Evolutionary conservation across 2,329 filamentous ascomycete genomes (phyloP).

Genomic region (Metarhizium rileyi): DNA sequence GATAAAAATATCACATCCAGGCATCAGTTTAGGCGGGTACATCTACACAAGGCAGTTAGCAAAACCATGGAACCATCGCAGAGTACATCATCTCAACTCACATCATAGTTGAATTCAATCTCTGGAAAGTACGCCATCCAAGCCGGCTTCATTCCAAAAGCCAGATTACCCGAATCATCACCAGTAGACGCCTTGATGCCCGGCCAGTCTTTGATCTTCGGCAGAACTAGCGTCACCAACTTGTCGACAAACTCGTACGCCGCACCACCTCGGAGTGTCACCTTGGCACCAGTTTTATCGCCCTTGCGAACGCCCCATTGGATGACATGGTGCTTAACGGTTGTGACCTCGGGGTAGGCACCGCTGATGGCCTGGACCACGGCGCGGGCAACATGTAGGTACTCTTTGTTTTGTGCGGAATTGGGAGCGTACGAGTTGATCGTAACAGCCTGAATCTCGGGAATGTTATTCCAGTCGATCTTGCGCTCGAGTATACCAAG

Average conservation of each 20-base stretch:
- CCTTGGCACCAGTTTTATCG: constrained; percentile 66
- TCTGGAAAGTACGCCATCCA: constrained; percentile 83
- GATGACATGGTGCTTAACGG: constrained; percentile 58
- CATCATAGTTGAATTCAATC: constrained; percentile 89
- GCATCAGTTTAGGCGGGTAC: constrained; percentile 63
- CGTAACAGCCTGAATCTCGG: constrained; percentile 69
- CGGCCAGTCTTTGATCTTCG: constrained; percentile 91
- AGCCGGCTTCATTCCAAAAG: constrained; percentile 67
- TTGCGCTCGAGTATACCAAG: constrained; percentile 63
- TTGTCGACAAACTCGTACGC: constrained; percentile 90
- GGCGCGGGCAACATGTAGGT: constrained; percentile 75
- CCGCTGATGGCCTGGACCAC: constrained; percentile 80
- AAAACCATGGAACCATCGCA: not conserved
- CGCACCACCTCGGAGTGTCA: constrained; percentile 64
- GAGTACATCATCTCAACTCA: constrained; percentile 38
- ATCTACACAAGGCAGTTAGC: constrained; percentile 29
- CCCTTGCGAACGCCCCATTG: constrained; percentile 67
- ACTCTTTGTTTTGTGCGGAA: constrained; percentile 59
- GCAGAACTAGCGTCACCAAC: constrained; percentile 79
- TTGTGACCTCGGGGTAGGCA: constrained; percentile 59
- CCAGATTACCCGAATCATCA: constrained; percentile 80
- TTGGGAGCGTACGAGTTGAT: constrained; percentile 67
- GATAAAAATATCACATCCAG: constrained; percentile 73
- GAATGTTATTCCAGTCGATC: constrained; percentile 75
- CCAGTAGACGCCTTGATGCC: constrained; percentile 59